phyloP scores from a whole-genome alignment of 1,139 yeast genomes.

The Taphrina communis region DNA sequence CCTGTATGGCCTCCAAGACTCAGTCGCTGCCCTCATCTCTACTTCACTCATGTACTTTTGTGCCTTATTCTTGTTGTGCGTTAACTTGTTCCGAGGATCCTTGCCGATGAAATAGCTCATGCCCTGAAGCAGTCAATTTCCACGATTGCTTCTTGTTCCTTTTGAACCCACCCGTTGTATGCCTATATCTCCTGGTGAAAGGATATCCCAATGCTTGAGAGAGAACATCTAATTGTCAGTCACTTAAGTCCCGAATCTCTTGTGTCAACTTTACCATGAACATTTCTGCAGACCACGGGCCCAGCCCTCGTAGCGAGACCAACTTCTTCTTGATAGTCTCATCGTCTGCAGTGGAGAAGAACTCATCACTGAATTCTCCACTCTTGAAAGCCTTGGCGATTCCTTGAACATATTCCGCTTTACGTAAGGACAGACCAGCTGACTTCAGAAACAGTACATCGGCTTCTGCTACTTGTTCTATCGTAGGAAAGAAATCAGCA shows the following conservation, averaged over 20 bases:
- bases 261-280: constrained; percentile 55
- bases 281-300: constrained; percentile 92
- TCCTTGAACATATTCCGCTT: constrained; percentile 60
- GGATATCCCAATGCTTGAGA: constrained; percentile 67
- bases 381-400: constrained; percentile 53
- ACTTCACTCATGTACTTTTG: constrained; percentile 50
- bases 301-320: constrained; percentile 75
- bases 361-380: constrained; percentile 48
- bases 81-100: constrained; percentile 25
- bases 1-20: constrained; percentile 68
- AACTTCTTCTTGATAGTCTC: constrained; percentile 64
- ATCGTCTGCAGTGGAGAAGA: constrained; percentile 51
- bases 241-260: too few relatives aligned
- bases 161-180: constrained; percentile 56
- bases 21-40: constrained; percentile 60
- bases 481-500: constrained; percentile 57
- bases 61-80: constrained; percentile 30
- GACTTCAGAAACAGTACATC: constrained; percentile 60
- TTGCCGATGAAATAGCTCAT: constrained; percentile 32
- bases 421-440: constrained; percentile 75
- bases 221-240: constrained; percentile 58
- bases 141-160: background rate
- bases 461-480: constrained; percentile 57
- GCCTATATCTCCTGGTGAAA: constrained; percentile 82
- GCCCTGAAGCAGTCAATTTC: background rate